Evolutionary conservation across 371 early-diverging fungal genomes (phyloP), one percentile per base, ranked within the genome.

Genomic region (Rhizomucor pusillus): DNA sequence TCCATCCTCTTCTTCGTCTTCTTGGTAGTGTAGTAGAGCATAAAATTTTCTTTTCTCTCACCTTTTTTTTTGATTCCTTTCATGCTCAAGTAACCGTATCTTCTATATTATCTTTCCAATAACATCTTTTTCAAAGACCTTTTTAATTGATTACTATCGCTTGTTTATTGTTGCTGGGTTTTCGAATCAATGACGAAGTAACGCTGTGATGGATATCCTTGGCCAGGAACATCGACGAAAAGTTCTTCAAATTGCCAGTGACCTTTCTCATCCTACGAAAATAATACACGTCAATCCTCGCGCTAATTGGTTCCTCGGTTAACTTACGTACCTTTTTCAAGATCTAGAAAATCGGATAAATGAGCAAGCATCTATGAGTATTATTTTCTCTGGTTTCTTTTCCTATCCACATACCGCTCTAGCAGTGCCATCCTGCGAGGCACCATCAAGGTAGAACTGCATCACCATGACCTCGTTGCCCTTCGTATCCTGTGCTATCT

Each of bases 201-300:
- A 7, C 57, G 50, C 43, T 44, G 47, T 6, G 50, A 50, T 20
- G 57, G 51, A 5, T 24, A 50, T 2, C 57, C 57, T 35, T 50
- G 57, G 16, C 75, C 77, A 35, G 77, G 77, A 40, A 76, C 71
- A 43, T 76, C 77, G 3, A 72, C 77, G 63, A 64, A 72, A 52
- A 76, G 65, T 47, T 76, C 67, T 56, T 66, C 65, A 62, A 70
- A 76, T 19, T 70, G 66, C 77, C 77, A 76, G 36, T 72, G 67
- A 46, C 61, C 66, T 34, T 55, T 64, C 7, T 59, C 61, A 47
- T 68, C 71, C 61, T 57, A 25, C 1, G 6, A 11, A 20, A 40
- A 4, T 12, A 25, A 40, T 5, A 44, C n/a, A 12, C 25, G 33
- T 20, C 29, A 29, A 29, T 29, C 29, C n/a, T n/a, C n/a, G n/a